These are phyloP conservation scores for Pseudocercospora macadamiae DNA, from an alignment of 2,329 filamentous ascomycete species.

Conservation along the genomic window DNA sequence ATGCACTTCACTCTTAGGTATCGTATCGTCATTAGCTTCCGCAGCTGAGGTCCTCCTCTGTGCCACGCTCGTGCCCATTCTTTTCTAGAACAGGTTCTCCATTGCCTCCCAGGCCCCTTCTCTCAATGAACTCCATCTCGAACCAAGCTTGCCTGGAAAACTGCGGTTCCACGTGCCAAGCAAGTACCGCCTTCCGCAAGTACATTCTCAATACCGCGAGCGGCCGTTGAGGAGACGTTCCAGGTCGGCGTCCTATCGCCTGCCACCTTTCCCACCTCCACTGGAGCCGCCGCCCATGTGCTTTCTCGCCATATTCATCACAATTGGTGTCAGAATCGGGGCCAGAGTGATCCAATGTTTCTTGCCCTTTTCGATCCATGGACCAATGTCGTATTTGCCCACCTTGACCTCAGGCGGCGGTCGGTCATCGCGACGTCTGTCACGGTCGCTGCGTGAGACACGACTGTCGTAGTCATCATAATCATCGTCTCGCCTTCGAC, in stretches of 20 bases:
- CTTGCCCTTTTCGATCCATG: constrained; percentile 37
- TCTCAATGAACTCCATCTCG: background rate
- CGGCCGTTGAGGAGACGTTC: background rate
- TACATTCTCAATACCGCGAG: constrained; percentile 7
- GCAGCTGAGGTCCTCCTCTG: background rate
- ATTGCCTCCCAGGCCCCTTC: background rate
- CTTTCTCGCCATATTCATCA: constrained; percentile 33
- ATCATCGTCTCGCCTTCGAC: constrained; percentile 25
- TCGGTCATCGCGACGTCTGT: constrained; percentile 23
- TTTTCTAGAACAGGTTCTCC: background rate
- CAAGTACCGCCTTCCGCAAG: background rate
- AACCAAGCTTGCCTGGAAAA: background rate
- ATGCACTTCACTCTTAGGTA: constrained; percentile 4
- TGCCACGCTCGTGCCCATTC: background rate
- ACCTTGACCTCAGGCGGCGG: constrained; percentile 36
- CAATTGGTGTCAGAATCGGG: constrained; percentile 37
- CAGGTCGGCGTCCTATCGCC: constrained; percentile 3
- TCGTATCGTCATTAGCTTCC: constrained; percentile 1
- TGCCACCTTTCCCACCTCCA: constrained; percentile 9
- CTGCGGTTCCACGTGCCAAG: background rate
- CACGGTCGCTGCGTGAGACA: constrained; percentile 23
- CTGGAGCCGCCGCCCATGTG: constrained; percentile 10
- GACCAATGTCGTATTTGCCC: constrained; percentile 39
- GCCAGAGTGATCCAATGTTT: constrained; percentile 39
- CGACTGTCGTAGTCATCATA: constrained; percentile 32